Base-by-base conservation (phyloP, 73 alveolate species). In the Paraurostyla sp. region DNA sequence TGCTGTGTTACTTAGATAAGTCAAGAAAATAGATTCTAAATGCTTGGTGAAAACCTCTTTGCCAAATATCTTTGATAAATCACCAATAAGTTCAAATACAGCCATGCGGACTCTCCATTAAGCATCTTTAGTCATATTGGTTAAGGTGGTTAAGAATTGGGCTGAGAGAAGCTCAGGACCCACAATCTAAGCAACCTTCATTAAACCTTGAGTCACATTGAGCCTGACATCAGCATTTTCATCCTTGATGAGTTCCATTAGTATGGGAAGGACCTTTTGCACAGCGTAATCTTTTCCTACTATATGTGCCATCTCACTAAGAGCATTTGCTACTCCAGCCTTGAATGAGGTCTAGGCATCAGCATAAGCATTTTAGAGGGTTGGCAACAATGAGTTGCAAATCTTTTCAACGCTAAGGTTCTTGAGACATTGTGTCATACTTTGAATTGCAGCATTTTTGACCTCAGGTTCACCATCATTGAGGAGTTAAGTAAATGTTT, bases 71-170 rank as follows among this genome's bases (percentile, higher is more conserved):
- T 76, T 83, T 46, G 98, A 94, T 51, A 97, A 82, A 81, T 93
- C 93, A 76, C 97, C 99, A 42, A 97, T 76, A 23, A 98, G 75
- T 56, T 92, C 95, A 88, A 89, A 91, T 60, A 96, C 98, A 49
- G 98, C 96, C 92, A 93, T 96, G 85, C 99, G 93, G 16, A 98
- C 98, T 91, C 99, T 95, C 99, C 99, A 98, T 89, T 98, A 97
- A 45, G 98, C 95, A 90, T 98, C 99, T 82, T 96, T 96, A 80
- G 97, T 94, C 95, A 94, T 88, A 62, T 90, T 95, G n/a, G 93
- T 92, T 15, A 98, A 87, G 58, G 97, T 85, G 65, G 88, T 83
- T 13, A 95, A 91, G 48, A 95, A 83, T 54, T 80, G 89, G 57
- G 95, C 76, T 51, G 88, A 76, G 65, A 98, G 94, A 59, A 96